These are phyloP conservation scores for Pyrus communis DNA, from an alignment of 306 rosid species.

Conservation along the genomic window DNA sequence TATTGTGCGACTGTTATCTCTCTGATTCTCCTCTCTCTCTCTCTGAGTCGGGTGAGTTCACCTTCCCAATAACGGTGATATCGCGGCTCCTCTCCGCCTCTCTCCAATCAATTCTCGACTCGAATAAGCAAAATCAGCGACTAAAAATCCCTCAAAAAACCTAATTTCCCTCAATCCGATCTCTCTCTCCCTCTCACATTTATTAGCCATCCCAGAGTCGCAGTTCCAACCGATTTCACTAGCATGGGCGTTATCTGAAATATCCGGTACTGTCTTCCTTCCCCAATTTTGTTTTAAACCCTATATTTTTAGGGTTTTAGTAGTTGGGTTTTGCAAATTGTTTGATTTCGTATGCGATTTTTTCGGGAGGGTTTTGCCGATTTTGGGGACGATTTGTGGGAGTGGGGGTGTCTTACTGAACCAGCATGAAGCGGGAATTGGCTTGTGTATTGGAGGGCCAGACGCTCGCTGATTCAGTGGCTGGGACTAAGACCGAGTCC, in stretches of 20 bases:
- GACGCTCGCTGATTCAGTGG: slow-evolving; percentile 26
- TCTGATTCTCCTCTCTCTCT: neutral
- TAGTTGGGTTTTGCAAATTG: neutral
- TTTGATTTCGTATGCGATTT: neutral
- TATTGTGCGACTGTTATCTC: neutral
- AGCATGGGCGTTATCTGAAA: slow-evolving; percentile 23
- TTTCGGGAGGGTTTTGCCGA: slow-evolving; percentile 5
- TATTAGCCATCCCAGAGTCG: neutral
- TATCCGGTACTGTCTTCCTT: slow-evolving; percentile 20
- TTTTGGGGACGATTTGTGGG: slow-evolving; percentile 16
- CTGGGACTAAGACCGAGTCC: slow-evolving; percentile 16
- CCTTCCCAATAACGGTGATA: slow-evolving; percentile 27
- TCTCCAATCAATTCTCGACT: slow-evolving; percentile 11
- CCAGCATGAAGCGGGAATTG: slow-evolving; percentile 42
- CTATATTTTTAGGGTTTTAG: slow-evolving; percentile 3
- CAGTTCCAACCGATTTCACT: neutral
- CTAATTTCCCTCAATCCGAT: slow-evolving; percentile 19
- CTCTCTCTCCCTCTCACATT: slow-evolving; percentile 4
- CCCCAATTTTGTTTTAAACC: slow-evolving; percentile 1
- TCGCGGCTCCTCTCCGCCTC: slow-evolving; percentile 27
- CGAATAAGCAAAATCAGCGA: neutral
- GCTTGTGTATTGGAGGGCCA: slow-evolving; percentile 31
- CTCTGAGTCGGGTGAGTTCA: slow-evolving; percentile 20
- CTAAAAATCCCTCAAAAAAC: slow-evolving; percentile 26
- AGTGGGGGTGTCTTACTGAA: neutral